A percentile compares a stretch with the other conserved stretches of the same genome.
phyloP scores from a whole-genome alignment of 2,329 filamentous ascomycete species.

The Sphaerostilbella broomeana region DNA sequence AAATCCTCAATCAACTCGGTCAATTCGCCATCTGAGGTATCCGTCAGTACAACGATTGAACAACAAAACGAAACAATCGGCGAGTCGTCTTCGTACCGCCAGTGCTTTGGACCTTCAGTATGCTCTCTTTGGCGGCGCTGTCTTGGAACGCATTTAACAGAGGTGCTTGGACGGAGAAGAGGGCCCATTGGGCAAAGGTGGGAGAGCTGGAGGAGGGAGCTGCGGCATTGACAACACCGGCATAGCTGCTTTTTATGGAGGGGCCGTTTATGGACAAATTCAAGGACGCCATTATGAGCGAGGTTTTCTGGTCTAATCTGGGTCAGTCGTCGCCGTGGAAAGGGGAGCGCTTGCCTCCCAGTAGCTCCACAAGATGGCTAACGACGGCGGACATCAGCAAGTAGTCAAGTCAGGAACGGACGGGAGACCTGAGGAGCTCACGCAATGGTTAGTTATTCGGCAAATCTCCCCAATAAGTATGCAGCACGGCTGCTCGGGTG shows the following conservation, averaged over 20 bases:
- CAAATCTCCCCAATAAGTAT: conserved; percentile 8
- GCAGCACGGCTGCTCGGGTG: conserved; percentile 4
- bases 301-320: neutral
- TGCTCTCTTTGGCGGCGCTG: conserved; percentile 77
- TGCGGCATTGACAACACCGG: conserved; percentile 49
- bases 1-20: conserved; percentile 89
- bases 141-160: conserved; percentile 91
- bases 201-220: conserved; percentile 56
- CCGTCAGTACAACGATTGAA: too few relatives aligned
- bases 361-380: conserved; percentile 21
- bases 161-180: conserved; percentile 89
- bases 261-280: conserved; percentile 74
- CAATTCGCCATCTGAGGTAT: conserved; percentile 72
- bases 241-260: conserved; percentile 77
- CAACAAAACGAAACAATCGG: too few relatives aligned
- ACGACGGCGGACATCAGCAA: neutral
- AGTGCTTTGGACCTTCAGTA: conserved; percentile 87
- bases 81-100: conserved; percentile 56
- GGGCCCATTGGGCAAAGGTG: conserved; percentile 85
- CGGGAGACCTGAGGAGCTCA: neutral
- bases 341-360: conserved; percentile 21
- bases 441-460: neutral
- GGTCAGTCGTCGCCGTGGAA: conserved; percentile 13
- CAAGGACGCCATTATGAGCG: conserved; percentile 62
- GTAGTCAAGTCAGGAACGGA: neutral